Evolutionary conservation across 2,329 filamentous ascomycete species (phyloP).

Genomic region (Penicillium expansum): DNA sequence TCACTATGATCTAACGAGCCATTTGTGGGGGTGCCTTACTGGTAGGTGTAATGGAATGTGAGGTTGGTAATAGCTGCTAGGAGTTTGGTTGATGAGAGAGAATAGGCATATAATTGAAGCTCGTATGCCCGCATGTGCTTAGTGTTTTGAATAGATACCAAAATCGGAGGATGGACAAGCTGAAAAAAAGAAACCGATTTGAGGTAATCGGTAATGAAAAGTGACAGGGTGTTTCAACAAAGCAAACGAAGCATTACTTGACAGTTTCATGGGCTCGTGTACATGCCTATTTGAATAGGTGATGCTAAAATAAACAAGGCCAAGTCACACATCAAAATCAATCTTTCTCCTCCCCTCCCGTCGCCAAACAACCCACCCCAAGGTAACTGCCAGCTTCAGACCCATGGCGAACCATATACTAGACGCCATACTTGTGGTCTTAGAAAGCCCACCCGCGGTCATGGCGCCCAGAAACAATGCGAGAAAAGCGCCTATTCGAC

Average conservation of each 20-base stretch:
- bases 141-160: neutral
- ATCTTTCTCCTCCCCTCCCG: slow-evolving; percentile 3
- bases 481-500: slow-evolving; percentile 37
- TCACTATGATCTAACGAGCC: neutral
- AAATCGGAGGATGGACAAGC: neutral
- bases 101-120: neutral
- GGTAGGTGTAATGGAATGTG: neutral
- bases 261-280: neutral
- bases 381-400: slow-evolving; percentile 35
- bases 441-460: slow-evolving; percentile 41
- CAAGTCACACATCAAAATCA: neutral
- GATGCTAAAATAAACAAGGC: neutral
- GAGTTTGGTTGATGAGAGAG: neutral
- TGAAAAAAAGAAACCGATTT: neutral
- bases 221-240: neutral
- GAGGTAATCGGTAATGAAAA: neutral
- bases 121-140: neutral
- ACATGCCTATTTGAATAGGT: neutral
- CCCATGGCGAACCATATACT: slow-evolving; percentile 43
- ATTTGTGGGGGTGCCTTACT: neutral
- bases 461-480: slow-evolving; percentile 42
- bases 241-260: neutral
- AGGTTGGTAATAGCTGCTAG: neutral
- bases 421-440: slow-evolving; percentile 34
- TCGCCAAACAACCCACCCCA: slow-evolving; percentile 40